A percentile compares a stretch with the other conserved stretches of the same genome.
These are phyloP conservation scores for Ulmus americana DNA, from an alignment of 331 rosid species.

Conservation along the genomic window DNA sequence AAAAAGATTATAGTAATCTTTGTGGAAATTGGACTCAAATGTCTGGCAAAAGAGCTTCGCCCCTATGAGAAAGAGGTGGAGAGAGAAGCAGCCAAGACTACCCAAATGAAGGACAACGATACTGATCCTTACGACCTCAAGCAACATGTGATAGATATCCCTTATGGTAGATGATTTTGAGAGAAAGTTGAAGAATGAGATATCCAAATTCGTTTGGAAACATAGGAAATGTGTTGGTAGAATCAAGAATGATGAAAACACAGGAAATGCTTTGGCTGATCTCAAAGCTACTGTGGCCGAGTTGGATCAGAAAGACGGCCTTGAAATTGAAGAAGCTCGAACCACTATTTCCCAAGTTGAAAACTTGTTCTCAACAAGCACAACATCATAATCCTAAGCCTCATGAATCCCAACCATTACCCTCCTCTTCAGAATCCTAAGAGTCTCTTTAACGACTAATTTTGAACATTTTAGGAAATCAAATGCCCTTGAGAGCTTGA, in stretches of 20 bases:
- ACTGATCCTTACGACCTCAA: conserved; percentile 86
- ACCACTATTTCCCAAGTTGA: conserved; percentile 52
- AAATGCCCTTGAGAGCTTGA: too few relatives aligned
- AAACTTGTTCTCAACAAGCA: conserved; percentile 35
- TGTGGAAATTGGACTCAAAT: too few relatives aligned
- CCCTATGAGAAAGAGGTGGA: conserved; percentile 87
- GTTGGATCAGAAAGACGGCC: conserved; percentile 48
- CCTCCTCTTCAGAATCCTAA: too few relatives aligned
- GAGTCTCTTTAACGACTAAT: too few relatives aligned
- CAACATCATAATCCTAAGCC: conserved; percentile 28
- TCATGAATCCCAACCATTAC: conserved; percentile 9
- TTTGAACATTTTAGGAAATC: too few relatives aligned
- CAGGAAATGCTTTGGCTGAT: conserved; percentile 59
- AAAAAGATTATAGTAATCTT: too few relatives aligned
- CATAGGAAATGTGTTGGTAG: conserved; percentile 90
- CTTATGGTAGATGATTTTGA: background rate
- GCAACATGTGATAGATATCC: conserved; percentile 60
- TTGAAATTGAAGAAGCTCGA: conserved; percentile 72
- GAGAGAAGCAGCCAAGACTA: conserved; percentile 80
- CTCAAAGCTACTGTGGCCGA: conserved; percentile 33
- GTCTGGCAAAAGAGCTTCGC: conserved; percentile 69
- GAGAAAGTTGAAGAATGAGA: background rate
- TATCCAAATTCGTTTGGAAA: conserved; percentile 1
- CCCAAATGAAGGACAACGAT: conserved; percentile 78
- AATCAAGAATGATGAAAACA: conserved; percentile 92